A percentile compares a stretch with the other conserved stretches of the same genome.
These are phyloP conservation scores for Diutina ranongensis DNA, from an alignment of 1,139 yeast species.

Conservation along the genomic window DNA sequence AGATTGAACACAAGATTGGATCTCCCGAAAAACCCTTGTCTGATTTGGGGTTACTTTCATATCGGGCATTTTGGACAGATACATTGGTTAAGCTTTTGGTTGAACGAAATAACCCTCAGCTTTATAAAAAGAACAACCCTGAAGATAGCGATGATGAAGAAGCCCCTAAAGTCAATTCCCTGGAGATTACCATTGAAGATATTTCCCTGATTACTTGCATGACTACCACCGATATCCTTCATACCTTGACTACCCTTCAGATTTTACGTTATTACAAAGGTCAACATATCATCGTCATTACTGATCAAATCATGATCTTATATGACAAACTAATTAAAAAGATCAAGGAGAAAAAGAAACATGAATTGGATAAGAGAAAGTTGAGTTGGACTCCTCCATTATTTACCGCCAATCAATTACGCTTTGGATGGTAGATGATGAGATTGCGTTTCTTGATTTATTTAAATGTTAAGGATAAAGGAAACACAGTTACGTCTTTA, in stretches of 20 bases:
- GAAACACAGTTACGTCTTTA: constrained; percentile 42
- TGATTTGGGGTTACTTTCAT: constrained; percentile 83
- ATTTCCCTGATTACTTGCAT: constrained; percentile 77
- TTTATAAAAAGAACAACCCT: constrained; percentile 24
- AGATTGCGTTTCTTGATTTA: background rate
- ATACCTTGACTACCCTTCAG: constrained; percentile 83
- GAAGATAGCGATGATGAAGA: constrained; percentile 16
- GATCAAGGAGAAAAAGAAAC: constrained; percentile 54
- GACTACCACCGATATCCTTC: constrained; percentile 94
- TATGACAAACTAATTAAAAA: constrained; percentile 60
- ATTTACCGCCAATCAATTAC: constrained; percentile 87
- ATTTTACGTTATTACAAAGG: constrained; percentile 90
- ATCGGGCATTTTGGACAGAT: constrained; percentile 96
- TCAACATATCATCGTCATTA: constrained; percentile 85
- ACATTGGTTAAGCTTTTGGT: constrained; percentile 65
- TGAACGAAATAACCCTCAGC: constrained; percentile 38
- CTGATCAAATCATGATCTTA: constrained; percentile 69
- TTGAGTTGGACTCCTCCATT: constrained; percentile 92
- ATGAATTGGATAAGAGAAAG: constrained; percentile 60
- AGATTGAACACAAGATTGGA: constrained; percentile 81
- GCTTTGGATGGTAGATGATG: constrained; percentile 77
- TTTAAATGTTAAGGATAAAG: background rate
- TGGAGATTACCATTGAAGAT: constrained; percentile 84
- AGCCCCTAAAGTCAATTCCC: constrained; percentile 8
- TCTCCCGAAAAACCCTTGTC: constrained; percentile 97